Conservation (phyloP, 192 early-diverging fungal genomes). For the Funneliformis geosporum region DNA sequence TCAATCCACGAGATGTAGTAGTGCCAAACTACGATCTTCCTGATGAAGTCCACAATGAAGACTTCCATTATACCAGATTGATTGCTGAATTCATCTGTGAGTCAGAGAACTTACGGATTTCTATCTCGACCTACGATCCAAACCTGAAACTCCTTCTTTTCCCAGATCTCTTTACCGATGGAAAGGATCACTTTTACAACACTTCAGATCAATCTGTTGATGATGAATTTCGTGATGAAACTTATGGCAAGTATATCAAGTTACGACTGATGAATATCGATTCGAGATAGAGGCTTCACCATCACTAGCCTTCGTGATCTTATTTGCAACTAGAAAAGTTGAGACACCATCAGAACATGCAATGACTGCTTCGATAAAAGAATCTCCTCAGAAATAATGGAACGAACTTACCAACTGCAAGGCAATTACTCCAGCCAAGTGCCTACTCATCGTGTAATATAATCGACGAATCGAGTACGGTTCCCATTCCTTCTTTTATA, state of each 20-base stretch:
- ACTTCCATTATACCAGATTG: not conserved
- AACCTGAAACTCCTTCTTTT: too few species aligned
- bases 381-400: too few species aligned
- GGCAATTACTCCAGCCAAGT: too few species aligned
- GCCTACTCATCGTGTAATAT: too few species aligned
- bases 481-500: too few species aligned
- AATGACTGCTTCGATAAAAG: too few species aligned
- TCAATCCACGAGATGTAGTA: too few species aligned
- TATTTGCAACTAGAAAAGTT: not conserved
- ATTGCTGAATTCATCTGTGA: not conserved
- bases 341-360: too few species aligned
- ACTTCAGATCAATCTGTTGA: not conserved
- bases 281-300: not conserved
- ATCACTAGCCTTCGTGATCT: not conserved
- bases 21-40: not conserved
- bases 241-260: conserved; percentile 15
- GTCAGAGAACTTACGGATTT: not conserved
- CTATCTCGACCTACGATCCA: not conserved
- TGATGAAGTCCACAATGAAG: not conserved
- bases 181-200: not conserved
- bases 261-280: not conserved
- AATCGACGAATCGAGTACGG: too few species aligned
- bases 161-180: too few species aligned
- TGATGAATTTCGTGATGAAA: not conserved
- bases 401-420: too few species aligned